Conservation (phyloP, 1,284 basidiomycete genomes). For the Microbotryomycetes sp. region DNA sequence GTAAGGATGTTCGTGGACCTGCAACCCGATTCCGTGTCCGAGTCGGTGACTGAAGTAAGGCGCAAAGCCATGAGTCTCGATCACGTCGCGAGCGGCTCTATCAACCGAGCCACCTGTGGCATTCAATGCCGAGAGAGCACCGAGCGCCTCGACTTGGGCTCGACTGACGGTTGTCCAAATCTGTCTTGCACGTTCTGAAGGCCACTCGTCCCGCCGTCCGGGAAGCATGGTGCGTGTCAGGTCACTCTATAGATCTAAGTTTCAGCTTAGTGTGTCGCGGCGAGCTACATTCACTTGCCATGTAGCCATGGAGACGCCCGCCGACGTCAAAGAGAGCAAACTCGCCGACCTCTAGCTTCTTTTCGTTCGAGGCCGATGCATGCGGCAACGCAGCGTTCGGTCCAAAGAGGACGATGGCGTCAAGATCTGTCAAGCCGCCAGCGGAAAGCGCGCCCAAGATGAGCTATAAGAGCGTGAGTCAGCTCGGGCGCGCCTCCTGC, state of each 20-base stretch:
- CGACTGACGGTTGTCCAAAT: conserved; percentile 61
- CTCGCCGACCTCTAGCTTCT: conserved; percentile 52
- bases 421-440: conserved; percentile 10
- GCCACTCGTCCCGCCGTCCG: conserved; percentile 1
- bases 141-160: conserved; percentile 57
- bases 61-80: conserved; percentile 49
- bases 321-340: conserved; percentile 71
- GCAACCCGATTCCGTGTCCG: conserved; percentile 72
- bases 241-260: conserved; percentile 7
- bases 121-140: conserved; percentile 39
- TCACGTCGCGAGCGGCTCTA: conserved; percentile 53
- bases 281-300: neutral
- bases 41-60: conserved; percentile 71
- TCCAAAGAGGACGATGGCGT: conserved; percentile 14
- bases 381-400: conserved; percentile 76
- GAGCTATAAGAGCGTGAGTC: neutral
- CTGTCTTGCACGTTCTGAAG: conserved; percentile 31
- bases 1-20: conserved; percentile 74
- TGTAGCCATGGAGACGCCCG: conserved; percentile 10
- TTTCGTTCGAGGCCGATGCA: conserved; percentile 60
- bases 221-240: conserved; percentile 27
- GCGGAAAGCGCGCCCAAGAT: conserved; percentile 18
- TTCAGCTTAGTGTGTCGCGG: neutral
- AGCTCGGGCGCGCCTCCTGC: no score
- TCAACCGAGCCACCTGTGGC: conserved; percentile 52